These are phyloP conservation scores for Exserohilum turcica DNA, from an alignment of 2,329 filamentous ascomycete species.

Conservation along the genomic window DNA sequence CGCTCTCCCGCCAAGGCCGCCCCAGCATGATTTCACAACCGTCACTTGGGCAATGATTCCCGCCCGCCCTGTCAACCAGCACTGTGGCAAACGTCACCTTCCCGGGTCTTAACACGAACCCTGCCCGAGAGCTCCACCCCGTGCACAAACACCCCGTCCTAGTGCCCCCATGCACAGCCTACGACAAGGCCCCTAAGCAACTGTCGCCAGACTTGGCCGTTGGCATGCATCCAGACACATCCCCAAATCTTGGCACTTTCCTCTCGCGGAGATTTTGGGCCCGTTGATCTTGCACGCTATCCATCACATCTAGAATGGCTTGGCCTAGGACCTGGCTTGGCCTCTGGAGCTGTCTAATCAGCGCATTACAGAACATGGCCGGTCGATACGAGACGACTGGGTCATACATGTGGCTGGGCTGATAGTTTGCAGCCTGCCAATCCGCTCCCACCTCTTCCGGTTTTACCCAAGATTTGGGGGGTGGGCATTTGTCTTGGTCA, in stretches of 20 bases:
- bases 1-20: too few relatives aligned
- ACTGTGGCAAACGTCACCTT: neutral
- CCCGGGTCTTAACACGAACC: neutral
- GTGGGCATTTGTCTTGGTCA: conserved; percentile 2
- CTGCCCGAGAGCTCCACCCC: neutral
- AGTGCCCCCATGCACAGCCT: conserved; percentile 4
- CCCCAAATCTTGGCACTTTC: conserved; percentile 14
- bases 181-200: conserved; percentile 23
- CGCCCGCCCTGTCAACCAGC: neutral
- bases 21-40: neutral
- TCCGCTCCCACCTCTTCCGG: neutral
- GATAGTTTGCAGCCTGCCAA: conserved; percentile 20
- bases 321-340: conserved; percentile 1
- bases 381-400: neutral
- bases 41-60: neutral
- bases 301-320: neutral
- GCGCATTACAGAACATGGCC: neutral
- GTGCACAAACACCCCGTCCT: neutral
- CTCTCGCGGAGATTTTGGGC: conserved; percentile 2
- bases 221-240: conserved; percentile 20
- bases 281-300: neutral
- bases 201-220: conserved; percentile 30
- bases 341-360: neutral
- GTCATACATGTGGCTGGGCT: neutral
- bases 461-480: neutral